Evolutionary conservation across 306 rosid species (phyloP).

Genomic region (Cicer judaicum): DNA sequence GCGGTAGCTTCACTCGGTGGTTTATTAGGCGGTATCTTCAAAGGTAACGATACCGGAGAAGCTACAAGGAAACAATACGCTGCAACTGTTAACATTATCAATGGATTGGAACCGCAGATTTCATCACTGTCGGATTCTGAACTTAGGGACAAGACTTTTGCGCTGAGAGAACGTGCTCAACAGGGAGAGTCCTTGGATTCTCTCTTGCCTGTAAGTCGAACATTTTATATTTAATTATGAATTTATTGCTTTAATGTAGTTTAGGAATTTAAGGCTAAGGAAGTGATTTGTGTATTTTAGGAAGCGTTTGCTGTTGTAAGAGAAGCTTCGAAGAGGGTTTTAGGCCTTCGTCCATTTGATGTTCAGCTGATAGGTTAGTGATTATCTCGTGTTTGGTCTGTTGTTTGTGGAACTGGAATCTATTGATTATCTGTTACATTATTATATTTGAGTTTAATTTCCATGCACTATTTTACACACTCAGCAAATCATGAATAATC

Average conservation of each 20-base stretch:
- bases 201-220: constrained; percentile 67
- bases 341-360: constrained; percentile 96
- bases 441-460: no score
- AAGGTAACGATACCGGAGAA: constrained; percentile 85
- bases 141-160: constrained; percentile 70
- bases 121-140: constrained; percentile 81
- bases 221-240: background rate
- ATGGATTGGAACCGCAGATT: constrained; percentile 69
- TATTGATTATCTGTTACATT: no score
- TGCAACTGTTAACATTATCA: constrained; percentile 64
- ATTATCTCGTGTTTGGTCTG: background rate
- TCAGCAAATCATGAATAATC: no score
- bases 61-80: constrained; percentile 79
- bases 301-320: constrained; percentile 96
- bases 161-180: constrained; percentile 67
- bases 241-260: background rate
- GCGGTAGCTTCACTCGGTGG: constrained; percentile 85
- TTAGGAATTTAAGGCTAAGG: background rate
- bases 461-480: no score
- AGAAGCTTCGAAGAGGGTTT: constrained; percentile 92
- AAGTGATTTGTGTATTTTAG: constrained; percentile 47
- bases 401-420: constrained; percentile 14
- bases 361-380: constrained; percentile 82
- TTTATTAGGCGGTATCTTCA: constrained; percentile 78
- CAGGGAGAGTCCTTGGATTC: constrained; percentile 82